Evolutionary conservation across 2,329 filamentous ascomycete species (phyloP).

Genomic region (Aspergillus ruber): DNA sequence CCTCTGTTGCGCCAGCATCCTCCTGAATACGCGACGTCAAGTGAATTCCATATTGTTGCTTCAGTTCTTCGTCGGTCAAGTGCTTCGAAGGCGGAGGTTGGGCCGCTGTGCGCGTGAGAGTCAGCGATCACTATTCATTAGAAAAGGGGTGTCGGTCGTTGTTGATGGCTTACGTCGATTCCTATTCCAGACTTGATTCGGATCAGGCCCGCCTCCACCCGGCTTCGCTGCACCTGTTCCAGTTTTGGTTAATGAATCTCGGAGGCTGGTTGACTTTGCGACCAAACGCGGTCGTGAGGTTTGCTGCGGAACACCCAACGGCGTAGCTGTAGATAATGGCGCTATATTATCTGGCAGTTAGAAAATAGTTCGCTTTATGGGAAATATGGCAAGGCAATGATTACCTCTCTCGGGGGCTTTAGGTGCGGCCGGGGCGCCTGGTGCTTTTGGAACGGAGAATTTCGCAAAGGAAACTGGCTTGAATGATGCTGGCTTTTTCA

Average conservation of each 20-base stretch:
- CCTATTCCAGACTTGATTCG: conserved; percentile 65
- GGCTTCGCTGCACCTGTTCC: conserved; percentile 40
- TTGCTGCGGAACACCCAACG: conserved; percentile 35
- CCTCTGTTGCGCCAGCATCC: conserved; percentile 55
- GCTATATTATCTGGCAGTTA: conserved; percentile 17
- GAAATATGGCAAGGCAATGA: conserved; percentile 1
- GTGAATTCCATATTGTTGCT: conserved; percentile 63
- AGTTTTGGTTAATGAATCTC: conserved; percentile 46
- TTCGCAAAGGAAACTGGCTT: conserved; percentile 63
- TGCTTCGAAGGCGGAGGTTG: conserved; percentile 55
- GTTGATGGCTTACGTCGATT: conserved; percentile 49
- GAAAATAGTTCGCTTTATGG: not conserved
- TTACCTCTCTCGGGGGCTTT: conserved; percentile 53
- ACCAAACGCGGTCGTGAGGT: conserved; percentile 55
- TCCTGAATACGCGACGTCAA: conserved; percentile 59
- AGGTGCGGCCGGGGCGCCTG: conserved; percentile 44
- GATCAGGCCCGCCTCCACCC: conserved; percentile 52
- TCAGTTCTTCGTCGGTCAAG: conserved; percentile 62
- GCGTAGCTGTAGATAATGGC: conserved; percentile 31
- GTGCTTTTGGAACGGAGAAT: conserved; percentile 58
- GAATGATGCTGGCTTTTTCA: conserved; percentile 57
- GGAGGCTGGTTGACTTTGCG: conserved; percentile 53
- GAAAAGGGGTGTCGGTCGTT: not conserved
- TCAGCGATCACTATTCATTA: conserved; percentile 13
- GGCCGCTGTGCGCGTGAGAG: conserved; percentile 34